Conservation (phyloP, 2,329 filamentous ascomycete genomes). For the Fusarium compactum region DNA sequence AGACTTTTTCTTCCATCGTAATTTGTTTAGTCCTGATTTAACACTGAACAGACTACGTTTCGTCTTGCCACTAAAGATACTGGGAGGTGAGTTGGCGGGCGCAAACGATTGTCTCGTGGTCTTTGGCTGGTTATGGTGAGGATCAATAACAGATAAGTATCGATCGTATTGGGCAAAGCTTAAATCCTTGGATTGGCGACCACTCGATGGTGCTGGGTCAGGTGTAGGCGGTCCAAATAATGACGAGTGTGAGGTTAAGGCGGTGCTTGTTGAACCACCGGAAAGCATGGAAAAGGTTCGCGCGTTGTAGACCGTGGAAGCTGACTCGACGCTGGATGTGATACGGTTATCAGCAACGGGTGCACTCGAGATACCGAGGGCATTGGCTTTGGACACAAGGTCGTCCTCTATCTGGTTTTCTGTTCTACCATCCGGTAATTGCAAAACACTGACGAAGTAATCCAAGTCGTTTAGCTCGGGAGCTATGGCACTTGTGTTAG, state of each 20-base stretch:
- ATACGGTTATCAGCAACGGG: constrained; percentile 51
- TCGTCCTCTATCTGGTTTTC: constrained; percentile 57
- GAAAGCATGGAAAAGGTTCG: constrained; percentile 61
- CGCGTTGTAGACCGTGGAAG: constrained; percentile 57
- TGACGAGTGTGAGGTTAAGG: constrained; percentile 59
- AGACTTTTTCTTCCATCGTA: constrained; percentile 57
- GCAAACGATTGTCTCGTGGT: constrained; percentile 52
- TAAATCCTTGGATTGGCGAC: constrained; percentile 53
- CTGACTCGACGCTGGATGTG: constrained; percentile 57
- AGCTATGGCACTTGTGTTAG: constrained; percentile 35
- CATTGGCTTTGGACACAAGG: constrained; percentile 52
- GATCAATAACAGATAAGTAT: constrained; percentile 61
- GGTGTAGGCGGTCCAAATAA: constrained; percentile 48
- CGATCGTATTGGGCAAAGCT: constrained; percentile 66
- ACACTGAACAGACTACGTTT: constrained; percentile 60
- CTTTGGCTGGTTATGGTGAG: constrained; percentile 58
- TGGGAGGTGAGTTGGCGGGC: constrained; percentile 52
- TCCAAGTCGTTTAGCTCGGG: constrained; percentile 57
- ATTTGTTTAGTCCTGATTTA: constrained; percentile 58
- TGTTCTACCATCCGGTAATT: constrained; percentile 48
- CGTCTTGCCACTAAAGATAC: constrained; percentile 60
- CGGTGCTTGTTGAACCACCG: constrained; percentile 56
- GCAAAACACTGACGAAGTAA: constrained; percentile 57
- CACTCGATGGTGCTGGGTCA: constrained; percentile 43
- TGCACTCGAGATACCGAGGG: constrained; percentile 52